Percentiles rank a stretch among this genome's conserved stretches.
Conservation (phyloP, 345 rosid species). For the Toxicodendron radicans region DNA sequence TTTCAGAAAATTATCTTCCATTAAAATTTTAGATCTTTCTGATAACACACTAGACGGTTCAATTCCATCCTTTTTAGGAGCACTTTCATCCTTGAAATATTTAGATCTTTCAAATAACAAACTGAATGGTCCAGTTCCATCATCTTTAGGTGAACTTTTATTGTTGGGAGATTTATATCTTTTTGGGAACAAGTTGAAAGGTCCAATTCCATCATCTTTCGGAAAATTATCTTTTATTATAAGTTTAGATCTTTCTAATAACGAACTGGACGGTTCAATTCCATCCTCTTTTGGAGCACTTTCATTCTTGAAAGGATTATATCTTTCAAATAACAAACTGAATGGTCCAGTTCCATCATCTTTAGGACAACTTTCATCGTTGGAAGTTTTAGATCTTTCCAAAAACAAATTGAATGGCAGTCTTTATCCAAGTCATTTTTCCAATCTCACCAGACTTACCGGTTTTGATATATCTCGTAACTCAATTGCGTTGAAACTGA, state of each 20-base stretch:
- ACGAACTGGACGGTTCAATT: neutral
- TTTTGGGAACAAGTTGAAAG: neutral
- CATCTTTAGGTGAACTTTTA: neutral
- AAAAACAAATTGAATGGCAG: neutral
- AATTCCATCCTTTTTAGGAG: constrained; percentile 5
- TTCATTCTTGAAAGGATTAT: neutral
- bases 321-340: constrained; percentile 8
- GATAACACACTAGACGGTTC: neutral
- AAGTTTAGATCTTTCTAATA: neutral
- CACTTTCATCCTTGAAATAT: neutral
- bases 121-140: neutral
- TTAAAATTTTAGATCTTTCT: neutral
- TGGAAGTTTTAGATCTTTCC: neutral
- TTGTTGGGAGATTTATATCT: neutral
- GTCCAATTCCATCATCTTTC: neutral
- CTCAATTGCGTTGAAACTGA: neutral
- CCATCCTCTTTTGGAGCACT: neutral
- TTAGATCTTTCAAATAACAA: neutral
- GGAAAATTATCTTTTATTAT: neutral
- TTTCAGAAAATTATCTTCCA: neutral
- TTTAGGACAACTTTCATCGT: neutral
- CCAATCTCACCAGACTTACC: no score
- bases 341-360: constrained; percentile 4
- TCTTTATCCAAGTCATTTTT: constrained; percentile 12
- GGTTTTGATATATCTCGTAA: constrained; percentile 11